A percentile compares a stretch with the other conserved stretches of the same genome.
These are phyloP conservation scores for Yamadazyma endophytica DNA, from an alignment of 805 yeast species.

Conservation along the genomic window DNA sequence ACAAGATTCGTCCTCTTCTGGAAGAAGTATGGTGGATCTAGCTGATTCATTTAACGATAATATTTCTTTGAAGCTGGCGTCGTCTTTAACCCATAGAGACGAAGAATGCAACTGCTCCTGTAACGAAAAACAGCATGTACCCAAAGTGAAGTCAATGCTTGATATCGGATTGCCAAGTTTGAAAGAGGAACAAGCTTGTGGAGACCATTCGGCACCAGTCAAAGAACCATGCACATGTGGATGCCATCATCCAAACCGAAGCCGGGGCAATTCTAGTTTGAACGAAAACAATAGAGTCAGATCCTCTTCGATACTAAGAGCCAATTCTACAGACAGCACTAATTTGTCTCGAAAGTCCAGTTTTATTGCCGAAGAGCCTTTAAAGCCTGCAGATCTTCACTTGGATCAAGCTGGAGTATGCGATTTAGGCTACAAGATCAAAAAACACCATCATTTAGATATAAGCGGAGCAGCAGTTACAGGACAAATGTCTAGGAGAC, in stretches of 20 bases:
- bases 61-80: conserved; percentile 10
- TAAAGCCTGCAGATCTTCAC: conserved; percentile 12
- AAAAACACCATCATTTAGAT: conserved; percentile 40
- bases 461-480: conserved; percentile 28
- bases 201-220: too few relatives aligned
- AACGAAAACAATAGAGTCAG: conserved; percentile 5
- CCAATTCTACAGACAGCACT: conserved; percentile 3
- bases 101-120: conserved; percentile 1
- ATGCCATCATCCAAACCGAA: too few relatives aligned
- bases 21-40: conserved; percentile 38
- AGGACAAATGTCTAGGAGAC: conserved; percentile 19
- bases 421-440: conserved; percentile 39
- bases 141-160: conserved; percentile 27
- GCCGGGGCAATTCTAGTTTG: too few relatives aligned
- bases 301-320: conserved; percentile 2
- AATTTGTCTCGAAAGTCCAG: conserved; percentile 1
- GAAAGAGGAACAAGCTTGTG: conserved; percentile 3
- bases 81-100: conserved; percentile 9
- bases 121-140: conserved; percentile 1
- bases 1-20: conserved; percentile 6
- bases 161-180: conserved; percentile 13
- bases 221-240: too few relatives aligned
- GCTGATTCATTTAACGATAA: conserved; percentile 8
- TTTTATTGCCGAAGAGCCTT: conserved; percentile 4
- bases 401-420: conserved; percentile 29